Conservation (phyloP, 2,329 filamentous ascomycete genomes). For the Clathrospora elynae region DNA sequence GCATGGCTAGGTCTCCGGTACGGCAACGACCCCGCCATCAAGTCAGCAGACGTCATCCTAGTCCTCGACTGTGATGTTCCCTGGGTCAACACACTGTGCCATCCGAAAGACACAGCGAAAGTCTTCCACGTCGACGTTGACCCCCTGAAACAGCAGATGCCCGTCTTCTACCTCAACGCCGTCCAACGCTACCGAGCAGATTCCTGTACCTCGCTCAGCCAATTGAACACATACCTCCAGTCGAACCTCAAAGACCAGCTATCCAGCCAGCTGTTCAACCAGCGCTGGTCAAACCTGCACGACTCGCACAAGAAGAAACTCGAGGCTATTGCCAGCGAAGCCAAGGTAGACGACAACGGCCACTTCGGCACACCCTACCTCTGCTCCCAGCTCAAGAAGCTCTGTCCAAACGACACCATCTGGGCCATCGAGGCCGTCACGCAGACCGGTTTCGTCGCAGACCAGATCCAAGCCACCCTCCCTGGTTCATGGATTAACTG, state of each 20-base stretch:
- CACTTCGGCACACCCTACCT: conserved; percentile 66
- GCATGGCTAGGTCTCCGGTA: conserved; percentile 68
- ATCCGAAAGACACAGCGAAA: conserved; percentile 60
- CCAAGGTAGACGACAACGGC: conserved; percentile 64
- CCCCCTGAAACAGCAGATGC: conserved; percentile 67
- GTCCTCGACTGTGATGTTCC: conserved; percentile 90
- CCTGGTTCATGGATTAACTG: conserved; percentile 82
- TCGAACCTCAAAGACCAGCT: conserved; percentile 49
- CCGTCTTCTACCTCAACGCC: conserved; percentile 63
- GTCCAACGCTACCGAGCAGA: conserved; percentile 59
- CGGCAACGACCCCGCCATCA: conserved; percentile 74
- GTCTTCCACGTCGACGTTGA: conserved; percentile 71
- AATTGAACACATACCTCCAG: conserved; percentile 68
- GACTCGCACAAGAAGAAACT: conserved; percentile 64
- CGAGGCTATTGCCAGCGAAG: conserved; percentile 63
- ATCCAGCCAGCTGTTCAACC: conserved; percentile 47
- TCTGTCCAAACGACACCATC: conserved; percentile 68
- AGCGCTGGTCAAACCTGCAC: conserved; percentile 62
- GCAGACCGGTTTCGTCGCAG: conserved; percentile 67
- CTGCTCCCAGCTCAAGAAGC: conserved; percentile 60
- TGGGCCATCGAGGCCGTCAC: conserved; percentile 82
- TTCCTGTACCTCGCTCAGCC: conserved; percentile 64
- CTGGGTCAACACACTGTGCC: conserved; percentile 82
- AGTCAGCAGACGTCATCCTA: conserved; percentile 79
- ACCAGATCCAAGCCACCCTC: conserved; percentile 70